A percentile compares a stretch with the other conserved stretches of the same genome.
Conservation (phyloP, 192 early-diverging fungal genomes). For the Allomyces macrogynus region DNA sequence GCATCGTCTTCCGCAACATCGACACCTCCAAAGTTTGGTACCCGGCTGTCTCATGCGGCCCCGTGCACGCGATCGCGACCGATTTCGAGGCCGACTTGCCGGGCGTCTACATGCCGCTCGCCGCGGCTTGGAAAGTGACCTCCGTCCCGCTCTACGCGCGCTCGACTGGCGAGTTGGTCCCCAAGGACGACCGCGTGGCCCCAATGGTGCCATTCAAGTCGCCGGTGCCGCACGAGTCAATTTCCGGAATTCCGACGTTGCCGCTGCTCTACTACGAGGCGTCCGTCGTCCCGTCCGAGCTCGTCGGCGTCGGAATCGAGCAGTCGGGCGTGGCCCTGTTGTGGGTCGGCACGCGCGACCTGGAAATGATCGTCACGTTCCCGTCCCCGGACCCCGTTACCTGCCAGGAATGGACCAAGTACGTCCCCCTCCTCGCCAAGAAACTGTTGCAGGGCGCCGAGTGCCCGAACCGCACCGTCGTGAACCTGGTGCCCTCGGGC, state of each 20-base stretch:
- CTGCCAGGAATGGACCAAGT: neutral
- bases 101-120: neutral
- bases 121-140: neutral
- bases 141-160: neutral
- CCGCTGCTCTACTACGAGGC: neutral
- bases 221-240: neutral
- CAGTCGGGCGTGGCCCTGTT: neutral
- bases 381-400: neutral
- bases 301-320: neutral
- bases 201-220: neutral
- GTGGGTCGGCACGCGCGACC: neutral
- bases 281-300: neutral
- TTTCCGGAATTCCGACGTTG: neutral
- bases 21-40: neutral
- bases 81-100: neutral
- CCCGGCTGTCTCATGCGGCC: neutral
- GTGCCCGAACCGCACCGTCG: neutral
- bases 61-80: neutral
- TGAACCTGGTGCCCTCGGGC: neutral
- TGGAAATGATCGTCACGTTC: neutral
- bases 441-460: neutral
- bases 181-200: neutral
- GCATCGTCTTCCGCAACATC: neutral
- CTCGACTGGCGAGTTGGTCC: neutral
- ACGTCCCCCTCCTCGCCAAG: neutral